A percentile compares a stretch with the other conserved stretches of the same genome.
Conservation (phyloP, 305 asterid genomes). For the Stenogyne calaminthoides region DNA sequence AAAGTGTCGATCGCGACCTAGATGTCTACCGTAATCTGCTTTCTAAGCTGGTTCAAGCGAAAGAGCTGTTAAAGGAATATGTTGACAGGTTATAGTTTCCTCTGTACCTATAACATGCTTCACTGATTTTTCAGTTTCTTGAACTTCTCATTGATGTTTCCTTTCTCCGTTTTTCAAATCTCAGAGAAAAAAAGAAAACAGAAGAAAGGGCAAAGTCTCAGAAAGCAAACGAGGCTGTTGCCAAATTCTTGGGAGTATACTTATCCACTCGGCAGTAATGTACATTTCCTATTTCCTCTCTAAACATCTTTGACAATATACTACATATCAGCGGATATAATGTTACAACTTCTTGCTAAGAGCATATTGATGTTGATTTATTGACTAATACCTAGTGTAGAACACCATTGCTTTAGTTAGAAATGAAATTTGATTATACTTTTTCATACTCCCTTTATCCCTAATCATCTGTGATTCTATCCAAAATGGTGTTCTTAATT, state of each 20-base stretch:
- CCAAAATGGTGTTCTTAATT: too few relatives aligned
- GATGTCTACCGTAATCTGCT: slow-evolving; percentile 96
- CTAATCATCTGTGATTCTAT: too few relatives aligned
- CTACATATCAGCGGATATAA: slow-evolving; percentile 7
- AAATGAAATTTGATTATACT: slow-evolving; percentile 21
- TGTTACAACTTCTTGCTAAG: neutral
- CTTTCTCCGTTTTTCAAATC: neutral
- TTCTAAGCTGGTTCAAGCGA: slow-evolving; percentile 97
- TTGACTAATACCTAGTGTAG: neutral
- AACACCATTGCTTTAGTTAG: slow-evolving; percentile 14
- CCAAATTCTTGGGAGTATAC: slow-evolving; percentile 38
- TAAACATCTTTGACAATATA: neutral
- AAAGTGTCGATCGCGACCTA: slow-evolving; percentile 94
- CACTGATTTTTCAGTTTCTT: neutral
- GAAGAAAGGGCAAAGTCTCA: slow-evolving; percentile 68
- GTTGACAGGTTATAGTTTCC: slow-evolving; percentile 67
- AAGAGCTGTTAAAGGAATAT: slow-evolving; percentile 88
- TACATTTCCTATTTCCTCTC: slow-evolving; percentile 15
- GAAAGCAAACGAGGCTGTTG: slow-evolving; percentile 65
- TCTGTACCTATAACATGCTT: neutral
- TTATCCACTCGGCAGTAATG: slow-evolving; percentile 18
- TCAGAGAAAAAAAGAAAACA: slow-evolving; percentile 53
- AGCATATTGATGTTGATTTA: slow-evolving; percentile 14
- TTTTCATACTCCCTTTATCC: too few relatives aligned
- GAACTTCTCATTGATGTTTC: neutral